phyloP scores from a whole-genome alignment of 441 rosid species.

The Bocquillonia castaneifolia region DNA sequence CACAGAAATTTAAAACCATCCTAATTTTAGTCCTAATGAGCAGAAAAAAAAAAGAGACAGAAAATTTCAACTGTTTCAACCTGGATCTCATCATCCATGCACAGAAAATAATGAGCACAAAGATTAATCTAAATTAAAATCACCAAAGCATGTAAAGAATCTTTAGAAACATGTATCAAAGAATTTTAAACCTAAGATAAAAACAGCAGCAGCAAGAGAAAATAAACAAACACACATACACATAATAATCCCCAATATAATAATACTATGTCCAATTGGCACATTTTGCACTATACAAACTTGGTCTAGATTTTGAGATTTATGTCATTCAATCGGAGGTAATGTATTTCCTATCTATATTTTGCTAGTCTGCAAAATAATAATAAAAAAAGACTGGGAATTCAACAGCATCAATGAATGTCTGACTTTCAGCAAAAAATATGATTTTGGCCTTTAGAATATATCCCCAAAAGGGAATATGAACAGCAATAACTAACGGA shows the following conservation, averaged over 20 bases:
- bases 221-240: neutral
- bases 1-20: constrained; percentile 18
- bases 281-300: neutral
- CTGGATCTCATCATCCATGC: neutral
- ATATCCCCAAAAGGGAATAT: neutral
- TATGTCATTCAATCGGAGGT: neutral
- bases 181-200: neutral
- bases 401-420: neutral
- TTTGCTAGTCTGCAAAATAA: neutral
- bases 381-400: neutral
- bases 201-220: neutral
- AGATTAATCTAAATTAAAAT: neutral
- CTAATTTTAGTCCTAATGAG: constrained; percentile 11
- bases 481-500: neutral
- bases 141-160: neutral
- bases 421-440: neutral
- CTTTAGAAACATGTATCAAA: neutral
- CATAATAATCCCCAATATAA: neutral
- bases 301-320: neutral
- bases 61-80: neutral
- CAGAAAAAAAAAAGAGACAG: neutral
- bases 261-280: neutral
- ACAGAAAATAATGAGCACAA: neutral
- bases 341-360: neutral
- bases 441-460: neutral